Evolutionary conservation across 2,329 filamentous ascomycete species (phyloP).

Genomic region (Cercospora sp.): DNA sequence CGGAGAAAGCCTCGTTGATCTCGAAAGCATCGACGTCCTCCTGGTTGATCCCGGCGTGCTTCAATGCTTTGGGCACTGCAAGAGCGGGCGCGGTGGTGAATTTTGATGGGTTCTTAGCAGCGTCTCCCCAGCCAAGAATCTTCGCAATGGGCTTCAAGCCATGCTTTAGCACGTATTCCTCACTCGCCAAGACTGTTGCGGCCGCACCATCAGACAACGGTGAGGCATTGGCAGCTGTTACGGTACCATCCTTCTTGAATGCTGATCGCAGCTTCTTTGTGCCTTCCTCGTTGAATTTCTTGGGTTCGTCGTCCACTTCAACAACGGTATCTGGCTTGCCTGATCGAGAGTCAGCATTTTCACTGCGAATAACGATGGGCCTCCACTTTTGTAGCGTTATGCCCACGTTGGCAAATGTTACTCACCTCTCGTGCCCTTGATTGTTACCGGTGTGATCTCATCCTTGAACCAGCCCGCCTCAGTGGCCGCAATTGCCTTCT

Average conservation of each 20-base stretch:
- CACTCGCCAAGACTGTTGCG: conserved; percentile 88
- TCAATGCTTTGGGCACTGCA: conserved; percentile 94
- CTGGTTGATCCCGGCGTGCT: conserved; percentile 81
- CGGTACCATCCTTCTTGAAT: conserved; percentile 74
- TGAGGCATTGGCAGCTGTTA: conserved; percentile 94
- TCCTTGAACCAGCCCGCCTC: conserved; percentile 76
- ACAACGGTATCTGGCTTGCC: conserved; percentile 76
- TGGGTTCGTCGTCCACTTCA: conserved; percentile 89
- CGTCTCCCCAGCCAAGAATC: conserved; percentile 96
- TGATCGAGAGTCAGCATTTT: background rate
- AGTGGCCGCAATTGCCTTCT: conserved; percentile 85
- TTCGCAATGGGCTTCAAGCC: conserved; percentile 89
- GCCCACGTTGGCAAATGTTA: background rate
- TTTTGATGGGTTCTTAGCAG: conserved; percentile 84
- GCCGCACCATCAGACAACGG: conserved; percentile 94
- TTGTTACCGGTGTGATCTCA: conserved; percentile 88
- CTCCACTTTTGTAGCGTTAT: background rate
- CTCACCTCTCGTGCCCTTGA: conserved; percentile 75
- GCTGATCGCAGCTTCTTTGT: conserved; percentile 62
- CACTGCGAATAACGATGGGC: background rate
- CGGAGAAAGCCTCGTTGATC: conserved; percentile 99
- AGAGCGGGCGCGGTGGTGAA: conserved; percentile 94
- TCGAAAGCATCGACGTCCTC: conserved; percentile 88
- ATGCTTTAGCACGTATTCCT: conserved; percentile 89
- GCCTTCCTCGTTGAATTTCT: conserved; percentile 68